phyloP scores from a whole-genome alignment of 1,284 basidiomycete genomes.

The Trametes sp. region DNA sequence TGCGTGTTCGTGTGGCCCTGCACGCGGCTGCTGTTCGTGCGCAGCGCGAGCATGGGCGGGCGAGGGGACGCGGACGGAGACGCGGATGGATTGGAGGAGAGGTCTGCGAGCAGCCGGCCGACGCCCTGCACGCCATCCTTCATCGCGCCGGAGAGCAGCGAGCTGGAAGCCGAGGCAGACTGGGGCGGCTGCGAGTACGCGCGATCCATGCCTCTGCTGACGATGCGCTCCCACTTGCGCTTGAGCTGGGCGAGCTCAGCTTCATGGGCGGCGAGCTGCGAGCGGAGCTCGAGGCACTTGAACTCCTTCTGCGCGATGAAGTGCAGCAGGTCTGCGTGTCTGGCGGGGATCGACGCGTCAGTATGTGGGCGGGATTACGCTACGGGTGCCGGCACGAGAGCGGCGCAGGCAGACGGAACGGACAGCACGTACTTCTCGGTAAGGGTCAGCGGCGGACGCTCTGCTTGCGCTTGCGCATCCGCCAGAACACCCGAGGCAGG shows the following conservation, averaged over 20 bases:
- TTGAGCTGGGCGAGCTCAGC: slow-evolving; percentile 75
- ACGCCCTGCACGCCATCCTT: slow-evolving; percentile 71
- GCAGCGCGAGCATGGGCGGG: slow-evolving; percentile 16
- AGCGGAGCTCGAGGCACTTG: slow-evolving; percentile 78
- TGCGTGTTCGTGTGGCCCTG: slow-evolving; percentile 33
- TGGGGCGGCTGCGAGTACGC: slow-evolving; percentile 32
- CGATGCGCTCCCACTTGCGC: slow-evolving; percentile 81
- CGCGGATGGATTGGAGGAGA: slow-evolving; percentile 31
- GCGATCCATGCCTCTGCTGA: slow-evolving; percentile 64
- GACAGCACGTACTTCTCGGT: slow-evolving; percentile 61
- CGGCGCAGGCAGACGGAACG: not conserved
- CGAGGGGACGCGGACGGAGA: slow-evolving; percentile 2
- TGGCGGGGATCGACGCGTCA: slow-evolving; percentile 36
- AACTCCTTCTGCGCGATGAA: slow-evolving; percentile 86
- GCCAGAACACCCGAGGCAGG: slow-evolving; percentile 31
- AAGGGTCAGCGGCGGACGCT: slow-evolving; percentile 58
- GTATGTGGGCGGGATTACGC: not conserved
- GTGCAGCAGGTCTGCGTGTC: slow-evolving; percentile 77
- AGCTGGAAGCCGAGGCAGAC: slow-evolving; percentile 15
- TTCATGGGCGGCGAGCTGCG: slow-evolving; percentile 74
- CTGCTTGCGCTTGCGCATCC: slow-evolving; percentile 24
- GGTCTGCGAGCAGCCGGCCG: slow-evolving; percentile 54
- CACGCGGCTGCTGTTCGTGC: slow-evolving; percentile 11
- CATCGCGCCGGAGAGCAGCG: slow-evolving; percentile 49
- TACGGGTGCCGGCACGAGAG: not conserved